These are phyloP conservation scores for Lepidium didymum DNA, from an alignment of 345 rosid species.

Conservation along the genomic window DNA sequence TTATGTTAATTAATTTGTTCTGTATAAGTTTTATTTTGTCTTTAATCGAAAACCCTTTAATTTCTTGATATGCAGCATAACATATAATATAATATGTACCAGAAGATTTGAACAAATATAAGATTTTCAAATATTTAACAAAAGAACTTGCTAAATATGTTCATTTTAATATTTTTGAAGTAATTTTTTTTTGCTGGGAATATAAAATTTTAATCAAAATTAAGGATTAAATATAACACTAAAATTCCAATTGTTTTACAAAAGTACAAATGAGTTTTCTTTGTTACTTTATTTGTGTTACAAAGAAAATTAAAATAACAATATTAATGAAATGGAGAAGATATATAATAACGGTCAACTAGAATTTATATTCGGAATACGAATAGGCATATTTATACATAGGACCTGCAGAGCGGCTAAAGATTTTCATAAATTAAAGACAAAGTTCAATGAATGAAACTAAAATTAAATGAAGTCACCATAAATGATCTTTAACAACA, in stretches of 20 bases:
- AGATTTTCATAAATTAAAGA: neutral
- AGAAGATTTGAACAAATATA: too few species aligned
- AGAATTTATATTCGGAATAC: neutral
- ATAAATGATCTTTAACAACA: too few species aligned
- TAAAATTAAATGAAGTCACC: too few species aligned
- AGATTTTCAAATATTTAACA: too few species aligned
- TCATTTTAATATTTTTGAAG: too few species aligned
- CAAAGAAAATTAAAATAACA: neutral
- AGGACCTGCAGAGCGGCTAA: conserved; percentile 7
- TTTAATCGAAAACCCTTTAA: neutral
- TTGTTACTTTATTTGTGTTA: neutral
- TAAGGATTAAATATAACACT: neutral
- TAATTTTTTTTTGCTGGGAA: too few species aligned
- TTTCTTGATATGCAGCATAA: neutral
- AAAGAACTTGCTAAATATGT: too few species aligned
- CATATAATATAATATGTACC: too few species aligned
- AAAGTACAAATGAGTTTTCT: neutral
- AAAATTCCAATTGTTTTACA: neutral
- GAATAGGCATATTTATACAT: neutral
- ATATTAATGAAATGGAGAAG: neutral
- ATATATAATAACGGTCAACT: neutral
- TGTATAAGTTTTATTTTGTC: neutral
- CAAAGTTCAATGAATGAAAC: too few species aligned
- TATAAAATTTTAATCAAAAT: too few species aligned
- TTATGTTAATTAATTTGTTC: neutral